Base-by-base conservation (phyloP, 495 filamentous ascomycete species). In the Penicillium longicatenatum region DNA sequence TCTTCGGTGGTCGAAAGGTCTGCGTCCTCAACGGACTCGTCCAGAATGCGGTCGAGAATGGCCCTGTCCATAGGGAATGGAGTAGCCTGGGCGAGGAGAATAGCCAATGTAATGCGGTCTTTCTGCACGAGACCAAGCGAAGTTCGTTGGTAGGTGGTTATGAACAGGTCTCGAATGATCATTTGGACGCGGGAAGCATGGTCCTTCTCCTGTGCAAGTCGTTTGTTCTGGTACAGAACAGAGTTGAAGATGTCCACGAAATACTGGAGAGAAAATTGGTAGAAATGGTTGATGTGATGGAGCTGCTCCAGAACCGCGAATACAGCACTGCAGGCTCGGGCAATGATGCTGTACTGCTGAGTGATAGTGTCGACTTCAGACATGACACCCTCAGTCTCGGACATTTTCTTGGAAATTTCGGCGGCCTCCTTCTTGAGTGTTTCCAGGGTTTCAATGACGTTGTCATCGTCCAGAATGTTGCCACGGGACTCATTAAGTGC, bases 281-380 rank as follows among this genome's bases (percentile, higher is more conserved):
- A 99, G 78, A 98, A 98, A 79, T 98, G 95, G 69, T 99, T 97
- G 70, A 99, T 85, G 66, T 97, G 93, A 70, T 97, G 93, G 45
- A 99, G 87, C 71, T 98, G 93, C 75, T 98, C 95, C 47, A 99
- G 81, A 24, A 97, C 90, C 19, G 94, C 91, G 75, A 97, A 98
- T 22, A 97, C 92, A 47, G 93, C 92, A 75, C 92, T 96, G 82
- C 94, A 99, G 37, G 94, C 90, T 62, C 86, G 84, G 44, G 94
- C 94, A 73, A 98, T 91, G 62, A 92, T 86, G 66, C 87, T 88
- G 81, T 98, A 98, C 73, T 96, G 87, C 55, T 87, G 80, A 21
- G 94, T 99, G 70, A 97, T 93, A 64, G 86, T 88, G 62, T 98
- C 94, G 16, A 99, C 95, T 69, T 99, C 93, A 17, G 85, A 86